Base-by-base conservation (phyloP, 2,329 filamentous ascomycete genomes). In the Trichoderma sp. region DNA sequence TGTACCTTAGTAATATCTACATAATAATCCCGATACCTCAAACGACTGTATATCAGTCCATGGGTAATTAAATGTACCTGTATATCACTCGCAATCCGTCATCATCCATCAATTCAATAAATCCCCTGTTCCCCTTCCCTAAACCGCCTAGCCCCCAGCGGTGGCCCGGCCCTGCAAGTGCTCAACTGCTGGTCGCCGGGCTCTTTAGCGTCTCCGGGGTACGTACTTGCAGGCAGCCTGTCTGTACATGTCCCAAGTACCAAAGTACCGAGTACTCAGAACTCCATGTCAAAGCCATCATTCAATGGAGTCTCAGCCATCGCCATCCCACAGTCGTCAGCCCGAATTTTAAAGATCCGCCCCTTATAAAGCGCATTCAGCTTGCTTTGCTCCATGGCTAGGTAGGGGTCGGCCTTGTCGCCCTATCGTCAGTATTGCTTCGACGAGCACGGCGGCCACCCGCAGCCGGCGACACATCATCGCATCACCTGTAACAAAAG, bases 121-220 rank as follows among this genome's bases (percentile, higher is more conserved):
- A 24, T 21, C 15, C 28, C 5, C 26, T 9, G 11, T 34, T 21
- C 6, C 51, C 34, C 21, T 69, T 61, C 66, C 66, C 34, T 24
- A 62, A 69, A 11, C 4, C 24, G 57, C 56, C 66, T 69, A 69
- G 56, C 39, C 28, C 56, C 12, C 56, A 57, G 65, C 65, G 34
- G 66, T 51, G 56, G 57, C 56, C 66, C 47, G 63, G 34, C 47
- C 63, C 63, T 66, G 63, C 63, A 66, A 34, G 26, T 64, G 39
- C 18, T 51, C 39, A 24, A 26, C 61, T 14, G 51, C 34, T 36
- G 34, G 34, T 47, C 65, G 58, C 53, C 66, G 39, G 66, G 21
- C 28, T 47, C 57, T 34, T 26, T 70, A 62, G 67, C 67, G 67
- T 30, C 26, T 62, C 67, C 57, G 66, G 66, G 66, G 66, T 69